Evolutionary conservation across 768 basidiomycete species (phyloP), one percentile per base, ranked within the genome.

Genomic region (Hericium alpestre): DNA sequence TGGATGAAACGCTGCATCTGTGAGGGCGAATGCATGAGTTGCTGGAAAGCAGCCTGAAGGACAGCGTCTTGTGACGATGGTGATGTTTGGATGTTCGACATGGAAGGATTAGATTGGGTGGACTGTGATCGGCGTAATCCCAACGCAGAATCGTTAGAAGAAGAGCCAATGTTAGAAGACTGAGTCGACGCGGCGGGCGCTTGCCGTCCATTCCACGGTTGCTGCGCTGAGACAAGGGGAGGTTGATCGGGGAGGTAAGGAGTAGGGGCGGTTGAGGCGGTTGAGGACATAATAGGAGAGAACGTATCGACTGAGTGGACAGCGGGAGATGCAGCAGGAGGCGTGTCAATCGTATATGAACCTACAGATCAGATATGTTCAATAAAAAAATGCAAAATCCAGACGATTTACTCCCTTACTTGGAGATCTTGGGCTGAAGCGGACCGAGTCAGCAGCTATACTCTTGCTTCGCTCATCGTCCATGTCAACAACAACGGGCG

Each of bases 391-490:
- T 20, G 16, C n/a, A n/a, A n/a, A 18, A n/a, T 18, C 12, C 9
- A n/a, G 43, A n/a, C 43, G 15, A n/a, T n/a, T 32, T 32, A 32
- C 32, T 32, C 32, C 59, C 46, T 51, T 43, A n/a, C 9, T 51
- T 25, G 49, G 49, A 12, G 49, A 37, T 23, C 22, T 23, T 15
- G 15, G 15, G 23, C 18, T 27, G 16, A 37, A 51, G 15, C 27
- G 49, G 16, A 15, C 13, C 22, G 49, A 38, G 27, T 55, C 55
- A 63, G 32, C 55, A 63, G 32, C 7, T 32, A 63, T 63, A 61
- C 54, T 61, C 60, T 70, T 66, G 32, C 32, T 6, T 8, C 66
- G 65, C 38, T 71, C 75, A 52, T 79, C 77, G 53, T 79, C 76
- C 50, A 66, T 71, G 49, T 73, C 75, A 9, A 65, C 65, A 22